These are phyloP conservation scores for Backusella morwellensis DNA, from an alignment of 192 early-diverging fungal genomes.

Conservation along the genomic window DNA sequence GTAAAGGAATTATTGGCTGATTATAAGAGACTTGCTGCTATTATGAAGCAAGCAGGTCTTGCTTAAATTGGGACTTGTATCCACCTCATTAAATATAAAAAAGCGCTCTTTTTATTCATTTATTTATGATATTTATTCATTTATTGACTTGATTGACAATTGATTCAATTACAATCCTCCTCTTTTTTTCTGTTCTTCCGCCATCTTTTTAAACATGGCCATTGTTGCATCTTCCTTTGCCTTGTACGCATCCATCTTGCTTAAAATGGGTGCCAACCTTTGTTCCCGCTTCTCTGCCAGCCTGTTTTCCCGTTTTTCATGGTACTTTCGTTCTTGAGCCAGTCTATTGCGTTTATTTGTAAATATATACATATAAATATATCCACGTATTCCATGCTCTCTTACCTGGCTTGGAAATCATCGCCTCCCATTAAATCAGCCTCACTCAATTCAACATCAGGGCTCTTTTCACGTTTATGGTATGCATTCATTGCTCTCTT, in stretches of 20 bases:
- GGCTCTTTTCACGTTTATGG: constrained; percentile 57
- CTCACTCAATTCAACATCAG: constrained; percentile 62
- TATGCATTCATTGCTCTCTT: constrained; percentile 55
- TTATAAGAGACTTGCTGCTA: constrained; percentile 36
- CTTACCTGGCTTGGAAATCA: constrained; percentile 40
- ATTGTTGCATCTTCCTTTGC: constrained; percentile 75
- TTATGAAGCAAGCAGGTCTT: constrained; percentile 31
- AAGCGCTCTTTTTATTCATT: neutral
- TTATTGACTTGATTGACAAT: neutral
- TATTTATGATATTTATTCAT: neutral
- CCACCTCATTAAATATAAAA: neutral
- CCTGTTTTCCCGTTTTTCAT: constrained; percentile 43
- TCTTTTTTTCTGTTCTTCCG: constrained; percentile 46
- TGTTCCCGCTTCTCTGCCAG: constrained; percentile 24
- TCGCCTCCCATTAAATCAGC: constrained; percentile 63
- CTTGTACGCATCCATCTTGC: constrained; percentile 47
- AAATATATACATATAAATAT: neutral
- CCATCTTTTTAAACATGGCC: constrained; percentile 68
- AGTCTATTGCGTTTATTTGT: constrained; percentile 30
- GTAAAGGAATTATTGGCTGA: constrained; percentile 34
- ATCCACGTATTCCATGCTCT: neutral
- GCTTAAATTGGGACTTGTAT: neutral
- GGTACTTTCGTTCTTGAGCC: constrained; percentile 32
- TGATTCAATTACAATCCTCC: constrained; percentile 6
- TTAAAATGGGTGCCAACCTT: constrained; percentile 36